Base-by-base conservation (phyloP, 495 filamentous ascomycete genomes). In the Tuber calosporum region DNA sequence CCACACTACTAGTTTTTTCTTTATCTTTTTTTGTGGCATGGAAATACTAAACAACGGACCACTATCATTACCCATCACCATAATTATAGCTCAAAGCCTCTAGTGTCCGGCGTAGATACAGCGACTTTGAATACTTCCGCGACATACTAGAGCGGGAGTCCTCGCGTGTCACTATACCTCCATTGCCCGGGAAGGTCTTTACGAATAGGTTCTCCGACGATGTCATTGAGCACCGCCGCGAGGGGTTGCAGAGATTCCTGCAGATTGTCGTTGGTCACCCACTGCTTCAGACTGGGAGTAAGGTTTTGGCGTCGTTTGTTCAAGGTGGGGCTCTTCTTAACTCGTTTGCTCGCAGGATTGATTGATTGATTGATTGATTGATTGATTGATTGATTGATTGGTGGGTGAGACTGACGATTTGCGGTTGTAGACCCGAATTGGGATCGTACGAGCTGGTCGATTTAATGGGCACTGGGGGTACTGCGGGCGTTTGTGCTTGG, bases 201-300 rank as follows among this genome's bases (percentile, higher is more conserved):
- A 97, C 94, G 38, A 98, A 98, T 83, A 91, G 95, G 22, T 99
- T 99, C 85, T 94, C 91, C 74, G 95, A 99, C 82, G 95, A 97
- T 80, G 96, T 99, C 78, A 99, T 99, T 81, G 96, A 99, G 87
- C 93, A 96, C 82, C 86, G 95, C 39, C 86, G 94, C 67, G 91
- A 93, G 79, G 95, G 95, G 13, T 85, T 99, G 73, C 94, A 99
- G 85, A 88, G 94, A 79, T 99, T 99, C 82, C 83, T 99, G 81
- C 93, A 96, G 88, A 98, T 99, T 77, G 95, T 99, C 5, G 95
- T 97, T 0, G 94, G 95, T 0, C 95, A 99, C 84, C 95, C 95
- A 72, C 85, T 99, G 75, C 84, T 99, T 84, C 95, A 99, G 88
- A 98, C 96, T 42, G 96, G 96, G 69, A 97, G 93, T 82, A 97